Conservation (phyloP, 805 yeast species). For the Pichia nakasei region DNA sequence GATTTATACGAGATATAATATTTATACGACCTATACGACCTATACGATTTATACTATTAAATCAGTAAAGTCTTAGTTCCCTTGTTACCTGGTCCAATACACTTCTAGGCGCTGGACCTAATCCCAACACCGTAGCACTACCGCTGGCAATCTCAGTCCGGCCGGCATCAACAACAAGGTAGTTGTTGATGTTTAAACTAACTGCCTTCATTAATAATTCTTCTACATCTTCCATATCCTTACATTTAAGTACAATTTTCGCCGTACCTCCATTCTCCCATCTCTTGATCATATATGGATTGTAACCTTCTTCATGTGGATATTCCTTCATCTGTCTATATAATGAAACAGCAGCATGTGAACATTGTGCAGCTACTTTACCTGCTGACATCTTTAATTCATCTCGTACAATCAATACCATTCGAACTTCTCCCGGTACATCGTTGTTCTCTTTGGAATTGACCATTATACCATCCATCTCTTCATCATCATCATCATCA, state of each 20-base stretch:
- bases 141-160: conserved; percentile 96
- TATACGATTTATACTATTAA: too few species aligned
- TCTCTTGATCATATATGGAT: conserved; percentile 54
- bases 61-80: conserved; percentile 64
- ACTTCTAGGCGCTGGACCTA: conserved; percentile 91
- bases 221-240: conserved; percentile 63
- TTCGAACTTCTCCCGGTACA: conserved; percentile 69
- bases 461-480: conserved; percentile 36
- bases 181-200: conserved; percentile 67
- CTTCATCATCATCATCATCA: too few species aligned
- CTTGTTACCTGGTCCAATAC: conserved; percentile 78
- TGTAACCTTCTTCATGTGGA: conserved; percentile 42
- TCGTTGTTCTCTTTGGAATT: conserved; percentile 54
- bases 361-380: conserved; percentile 94
- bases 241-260: conserved; percentile 76
- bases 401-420: conserved; percentile 82
- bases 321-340: conserved; percentile 54
- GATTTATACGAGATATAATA: too few species aligned
- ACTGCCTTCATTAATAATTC: conserved; percentile 72
- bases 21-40: too few species aligned
- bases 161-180: conserved; percentile 91
- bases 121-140: conserved; percentile 89
- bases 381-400: conserved; percentile 93
- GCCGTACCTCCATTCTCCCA: conserved; percentile 91
- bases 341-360: conserved; percentile 93